Percentiles rank a stretch among this genome's conserved stretches.
Evolutionary conservation across 345 rosid species (phyloP).

Genomic region (Rhodomyrtus tomentosa): DNA sequence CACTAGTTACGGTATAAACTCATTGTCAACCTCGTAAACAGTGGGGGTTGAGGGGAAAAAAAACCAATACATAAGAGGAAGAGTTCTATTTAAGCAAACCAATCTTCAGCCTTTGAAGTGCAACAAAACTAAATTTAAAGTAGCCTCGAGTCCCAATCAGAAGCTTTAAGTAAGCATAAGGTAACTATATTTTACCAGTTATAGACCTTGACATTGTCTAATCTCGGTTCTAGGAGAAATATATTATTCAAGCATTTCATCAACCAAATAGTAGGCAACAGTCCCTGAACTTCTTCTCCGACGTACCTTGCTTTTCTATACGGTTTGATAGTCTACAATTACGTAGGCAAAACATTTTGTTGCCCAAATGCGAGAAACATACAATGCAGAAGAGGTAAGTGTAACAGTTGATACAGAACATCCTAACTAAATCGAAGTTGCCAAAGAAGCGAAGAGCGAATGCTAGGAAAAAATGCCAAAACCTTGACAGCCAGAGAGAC

Average conservation of each 20-base stretch:
- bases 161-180: neutral
- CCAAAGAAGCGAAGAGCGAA: neutral
- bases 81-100: neutral
- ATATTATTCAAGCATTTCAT: constrained; percentile 18
- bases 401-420: neutral
- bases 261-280: constrained; percentile 15
- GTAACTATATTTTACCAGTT: neutral
- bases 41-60: neutral
- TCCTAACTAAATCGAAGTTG: neutral
- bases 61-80: neutral
- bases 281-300: neutral
- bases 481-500: constrained; percentile 65
- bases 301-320: neutral
- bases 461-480: neutral
- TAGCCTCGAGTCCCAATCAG: neutral
- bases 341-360: neutral
- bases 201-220: neutral
- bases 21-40: neutral
- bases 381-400: neutral
- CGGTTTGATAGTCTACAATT: neutral
- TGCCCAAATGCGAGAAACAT: neutral
- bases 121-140: neutral
- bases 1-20: neutral
- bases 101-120: neutral
- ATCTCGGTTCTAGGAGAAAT: neutral